Conservation (phyloP, 2,329 filamentous ascomycete genomes). For the Clonostachys chloroleuca region DNA sequence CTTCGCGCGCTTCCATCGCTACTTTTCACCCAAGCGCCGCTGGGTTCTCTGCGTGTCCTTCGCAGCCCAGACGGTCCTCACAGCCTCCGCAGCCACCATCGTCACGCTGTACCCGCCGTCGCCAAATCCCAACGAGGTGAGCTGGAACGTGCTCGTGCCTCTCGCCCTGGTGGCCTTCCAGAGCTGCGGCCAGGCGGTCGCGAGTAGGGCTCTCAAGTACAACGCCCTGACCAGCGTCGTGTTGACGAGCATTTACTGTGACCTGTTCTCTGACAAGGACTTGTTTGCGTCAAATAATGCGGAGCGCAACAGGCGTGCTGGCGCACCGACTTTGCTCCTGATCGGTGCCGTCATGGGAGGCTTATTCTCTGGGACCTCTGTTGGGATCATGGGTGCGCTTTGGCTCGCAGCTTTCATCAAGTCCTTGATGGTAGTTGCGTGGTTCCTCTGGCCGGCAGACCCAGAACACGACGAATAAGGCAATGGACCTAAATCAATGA, state of each 20-base stretch:
- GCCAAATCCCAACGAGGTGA: conserved; percentile 33
- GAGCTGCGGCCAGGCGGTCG: conserved; percentile 74
- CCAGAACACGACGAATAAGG: no score
- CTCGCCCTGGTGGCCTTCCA: conserved; percentile 71
- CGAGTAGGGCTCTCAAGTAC: conserved; percentile 64
- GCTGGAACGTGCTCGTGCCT: conserved; percentile 60
- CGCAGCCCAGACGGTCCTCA: conserved; percentile 42
- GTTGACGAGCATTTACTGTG: conserved; percentile 77
- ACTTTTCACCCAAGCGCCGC: conserved; percentile 54
- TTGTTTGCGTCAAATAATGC: conserved; percentile 38
- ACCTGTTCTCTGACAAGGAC: conserved; percentile 64
- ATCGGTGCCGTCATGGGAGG: conserved; percentile 46
- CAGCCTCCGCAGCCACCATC: conserved; percentile 46
- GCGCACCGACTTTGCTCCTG: conserved; percentile 43
- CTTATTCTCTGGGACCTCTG: conserved; percentile 36
- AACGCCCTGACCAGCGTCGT: conserved; percentile 74
- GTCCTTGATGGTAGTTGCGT: conserved; percentile 47
- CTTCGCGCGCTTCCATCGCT: conserved; percentile 65
- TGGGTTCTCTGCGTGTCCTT: conserved; percentile 63
- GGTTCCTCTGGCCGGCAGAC: conserved; percentile 54
- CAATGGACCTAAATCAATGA: no score
- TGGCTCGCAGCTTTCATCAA: conserved; percentile 59
- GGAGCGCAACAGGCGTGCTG: conserved; percentile 45
- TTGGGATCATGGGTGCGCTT: conserved; percentile 48
- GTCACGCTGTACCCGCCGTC: conserved; percentile 40